phyloP scores from a whole-genome alignment of 1,284 basidiomycete genomes.

The Trametes versicolor region DNA sequence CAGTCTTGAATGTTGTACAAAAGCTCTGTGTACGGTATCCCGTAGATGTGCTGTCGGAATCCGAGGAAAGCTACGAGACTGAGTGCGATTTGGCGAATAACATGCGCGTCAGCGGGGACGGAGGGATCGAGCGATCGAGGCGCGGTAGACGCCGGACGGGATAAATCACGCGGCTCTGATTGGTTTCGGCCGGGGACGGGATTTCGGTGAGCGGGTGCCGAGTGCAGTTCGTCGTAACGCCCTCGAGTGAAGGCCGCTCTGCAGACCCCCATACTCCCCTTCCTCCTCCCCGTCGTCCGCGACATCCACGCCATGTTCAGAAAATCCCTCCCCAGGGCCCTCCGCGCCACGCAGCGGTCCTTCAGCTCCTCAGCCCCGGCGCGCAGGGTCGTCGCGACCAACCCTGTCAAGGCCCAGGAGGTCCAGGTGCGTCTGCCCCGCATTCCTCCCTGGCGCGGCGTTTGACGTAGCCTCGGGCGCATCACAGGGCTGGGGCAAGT shows the following conservation, averaged over 20 bases:
- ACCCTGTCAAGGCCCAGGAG: constrained; percentile 85
- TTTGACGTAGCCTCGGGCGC: constrained; percentile 30
- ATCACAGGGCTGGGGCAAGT: constrained; percentile 75
- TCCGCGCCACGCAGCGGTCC: constrained; percentile 59
- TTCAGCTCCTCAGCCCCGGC: constrained; percentile 72
- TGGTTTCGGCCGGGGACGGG: constrained; percentile 40
- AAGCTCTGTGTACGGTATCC: neutral
- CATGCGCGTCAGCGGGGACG: constrained; percentile 16
- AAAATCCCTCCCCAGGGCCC: constrained; percentile 50
- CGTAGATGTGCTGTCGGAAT: neutral
- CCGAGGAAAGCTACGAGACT: constrained; percentile 1
- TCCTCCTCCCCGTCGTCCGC: constrained; percentile 37
- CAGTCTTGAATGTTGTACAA: neutral
- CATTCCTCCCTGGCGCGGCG: constrained; percentile 15
- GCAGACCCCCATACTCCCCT: constrained; percentile 18
- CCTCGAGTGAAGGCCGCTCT: constrained; percentile 3
- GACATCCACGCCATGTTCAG: constrained; percentile 46
- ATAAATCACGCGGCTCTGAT: constrained; percentile 39
- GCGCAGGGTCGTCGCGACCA: constrained; percentile 75
- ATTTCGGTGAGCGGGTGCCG: constrained; percentile 38
- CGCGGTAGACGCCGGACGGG: constrained; percentile 21
- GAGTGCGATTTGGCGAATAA: constrained; percentile 1
- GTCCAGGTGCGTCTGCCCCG: constrained; percentile 64
- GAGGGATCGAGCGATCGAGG: constrained; percentile 7
- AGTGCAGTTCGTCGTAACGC: constrained; percentile 28